Base-by-base conservation (phyloP, 768 basidiomycete genomes). In the Cyclocybe aegerita region DNA sequence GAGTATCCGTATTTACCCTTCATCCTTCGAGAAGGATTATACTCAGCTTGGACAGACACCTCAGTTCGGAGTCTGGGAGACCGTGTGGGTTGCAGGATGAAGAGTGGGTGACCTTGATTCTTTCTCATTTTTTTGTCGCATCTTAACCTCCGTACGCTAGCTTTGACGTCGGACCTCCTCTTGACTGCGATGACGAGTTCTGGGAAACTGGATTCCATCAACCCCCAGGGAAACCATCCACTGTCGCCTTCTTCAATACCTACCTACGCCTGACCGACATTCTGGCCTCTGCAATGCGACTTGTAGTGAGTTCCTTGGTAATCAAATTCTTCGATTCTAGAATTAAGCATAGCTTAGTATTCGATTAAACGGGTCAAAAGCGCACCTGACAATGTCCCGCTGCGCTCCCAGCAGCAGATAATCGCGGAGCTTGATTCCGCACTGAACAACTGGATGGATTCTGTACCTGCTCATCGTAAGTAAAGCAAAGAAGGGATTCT, bases 361-460 rank as follows among this genome's bases (percentile, higher is more conserved):
- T 79, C 88, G 9, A 83, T 85, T 57, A 88, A 83, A 61, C 82
- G 81, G 58, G 76, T 78, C 1, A 79, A 80, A 53, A 65, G 74
- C 16, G 58, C 74, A 4, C 66, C 80, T 17, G 78, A 78, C 35
- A 75, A 75, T 39, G 70, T 70, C 14, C 73, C 75, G 0, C 46
- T 68, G 57, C 51, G 79, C 39, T 83, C 83, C 67, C 83, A 86
- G 47, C 77, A 85, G 48, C 77, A 79, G 36, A 76, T 83, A 15
- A 82, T 92, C 4, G 78, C 81, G 7, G 86, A 89, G 48, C 72
- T 92, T 4, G 90, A 92, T 67, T 83, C 85, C 3, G 80, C 82
- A 2, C 68, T 92, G 60, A 90, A 91, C 56, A 76, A 80, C n/a
- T 92, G 90, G 90, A 76, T 86, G 43, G 83, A 88, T 47, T 73